Percentiles rank a stretch among this genome's conserved stretches.
Conservation (phyloP, 495 filamentous ascomycete genomes). For the Penicillium lividum region DNA sequence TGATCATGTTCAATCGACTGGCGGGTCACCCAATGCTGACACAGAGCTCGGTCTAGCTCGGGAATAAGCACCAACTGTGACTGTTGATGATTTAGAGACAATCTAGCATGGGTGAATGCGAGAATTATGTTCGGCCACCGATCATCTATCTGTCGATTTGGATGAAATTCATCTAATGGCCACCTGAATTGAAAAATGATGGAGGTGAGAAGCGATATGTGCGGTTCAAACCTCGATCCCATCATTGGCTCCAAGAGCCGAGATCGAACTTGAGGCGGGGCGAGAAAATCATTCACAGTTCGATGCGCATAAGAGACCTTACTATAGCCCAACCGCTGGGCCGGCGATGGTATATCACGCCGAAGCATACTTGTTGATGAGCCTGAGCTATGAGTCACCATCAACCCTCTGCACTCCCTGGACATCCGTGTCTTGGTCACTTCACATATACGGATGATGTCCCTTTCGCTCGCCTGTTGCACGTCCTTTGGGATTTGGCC, state of each 20-base stretch:
- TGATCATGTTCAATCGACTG: neutral
- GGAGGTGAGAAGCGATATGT: neutral
- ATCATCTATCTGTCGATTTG: neutral
- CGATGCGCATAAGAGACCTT: neutral
- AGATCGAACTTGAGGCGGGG: neutral
- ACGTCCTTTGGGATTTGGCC: neutral
- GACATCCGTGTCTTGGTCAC: neutral
- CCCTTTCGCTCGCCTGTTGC: neutral
- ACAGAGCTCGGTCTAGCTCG: neutral
- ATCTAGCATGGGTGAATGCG: neutral
- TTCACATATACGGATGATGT: neutral
- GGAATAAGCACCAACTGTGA: neutral
- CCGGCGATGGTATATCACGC: neutral
- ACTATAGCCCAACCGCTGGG: neutral
- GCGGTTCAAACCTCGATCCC: neutral
- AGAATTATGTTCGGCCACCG: neutral
- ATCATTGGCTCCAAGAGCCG: neutral
- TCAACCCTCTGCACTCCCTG: neutral
- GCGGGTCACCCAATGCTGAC: neutral
- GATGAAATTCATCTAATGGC: neutral
- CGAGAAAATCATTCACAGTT: neutral
- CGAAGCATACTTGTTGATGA: neutral
- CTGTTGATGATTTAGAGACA: neutral
- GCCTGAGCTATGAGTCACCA: neutral
- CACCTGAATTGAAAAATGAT: neutral